Evolutionary conservation across 2,329 filamentous ascomycete species (phyloP).

Genomic region (Colletotrichum somersetense): DNA sequence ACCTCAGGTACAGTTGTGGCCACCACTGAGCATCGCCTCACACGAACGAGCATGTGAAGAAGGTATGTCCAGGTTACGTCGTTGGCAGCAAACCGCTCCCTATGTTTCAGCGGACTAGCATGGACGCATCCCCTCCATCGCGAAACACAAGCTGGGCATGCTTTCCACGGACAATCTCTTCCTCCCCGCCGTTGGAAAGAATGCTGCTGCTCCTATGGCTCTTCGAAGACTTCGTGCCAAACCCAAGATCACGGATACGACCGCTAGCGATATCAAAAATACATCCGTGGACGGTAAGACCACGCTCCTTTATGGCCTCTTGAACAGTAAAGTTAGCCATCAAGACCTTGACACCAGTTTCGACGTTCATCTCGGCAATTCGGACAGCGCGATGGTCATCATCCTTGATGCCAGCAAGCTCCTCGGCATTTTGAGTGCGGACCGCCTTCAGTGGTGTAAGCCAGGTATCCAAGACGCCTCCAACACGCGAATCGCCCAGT

Average conservation of each 20-base stretch:
- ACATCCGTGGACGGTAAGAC: constrained; percentile 81
- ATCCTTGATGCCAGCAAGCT: constrained; percentile 68
- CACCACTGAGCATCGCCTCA: neutral
- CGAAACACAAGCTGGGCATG: constrained; percentile 66
- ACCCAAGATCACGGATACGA: constrained; percentile 61
- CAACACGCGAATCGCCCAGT: constrained; percentile 60
- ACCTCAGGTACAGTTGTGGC: neutral
- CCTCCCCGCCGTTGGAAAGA: constrained; percentile 35
- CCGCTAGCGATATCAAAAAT: constrained; percentile 74
- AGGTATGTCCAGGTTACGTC: neutral
- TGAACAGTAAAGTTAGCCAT: constrained; percentile 77
- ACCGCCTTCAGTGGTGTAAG: constrained; percentile 63
- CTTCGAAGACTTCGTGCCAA: constrained; percentile 51
- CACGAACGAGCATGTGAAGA: neutral
- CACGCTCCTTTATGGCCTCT: constrained; percentile 77
- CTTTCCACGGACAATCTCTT: constrained; percentile 59
- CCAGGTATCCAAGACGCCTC: constrained; percentile 69
- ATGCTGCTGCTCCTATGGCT: constrained; percentile 29
- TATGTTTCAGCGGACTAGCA: constrained; percentile 47
- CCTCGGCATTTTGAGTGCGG: constrained; percentile 61
- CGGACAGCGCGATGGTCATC: constrained; percentile 67
- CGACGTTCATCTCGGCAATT: constrained; percentile 83
- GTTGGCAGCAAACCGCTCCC: neutral
- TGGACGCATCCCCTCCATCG: constrained; percentile 53
- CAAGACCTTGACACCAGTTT: constrained; percentile 74